phyloP scores from a whole-genome alignment of 768 basidiomycete species.

The Nidularia pulvinata region DNA sequence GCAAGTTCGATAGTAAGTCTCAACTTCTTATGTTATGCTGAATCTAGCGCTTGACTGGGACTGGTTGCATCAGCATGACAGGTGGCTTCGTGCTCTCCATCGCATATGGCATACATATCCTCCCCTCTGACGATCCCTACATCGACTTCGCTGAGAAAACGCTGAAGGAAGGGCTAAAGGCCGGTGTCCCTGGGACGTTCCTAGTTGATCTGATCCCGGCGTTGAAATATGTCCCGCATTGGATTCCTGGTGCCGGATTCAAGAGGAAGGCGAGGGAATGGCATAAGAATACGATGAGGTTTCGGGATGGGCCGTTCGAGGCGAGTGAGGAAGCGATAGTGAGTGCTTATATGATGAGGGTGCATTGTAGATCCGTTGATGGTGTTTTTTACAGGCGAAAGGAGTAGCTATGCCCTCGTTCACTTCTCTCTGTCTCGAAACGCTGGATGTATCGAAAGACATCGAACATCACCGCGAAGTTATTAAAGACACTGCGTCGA shows the following conservation, averaged over 20 bases:
- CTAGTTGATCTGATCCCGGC: conserved; percentile 34
- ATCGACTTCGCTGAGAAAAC: conserved; percentile 30
- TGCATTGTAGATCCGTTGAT: neutral
- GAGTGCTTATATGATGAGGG: neutral
- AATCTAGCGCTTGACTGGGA: too few relatives aligned
- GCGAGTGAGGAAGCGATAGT: conserved; percentile 13
- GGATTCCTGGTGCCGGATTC: conserved; percentile 59
- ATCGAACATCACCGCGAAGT: conserved; percentile 10
- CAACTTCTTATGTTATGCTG: too few relatives aligned
- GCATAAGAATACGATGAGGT: conserved; percentile 25
- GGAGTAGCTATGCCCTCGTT: conserved; percentile 17
- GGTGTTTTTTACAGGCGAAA: conserved; percentile 8
- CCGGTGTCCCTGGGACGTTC: conserved; percentile 30
- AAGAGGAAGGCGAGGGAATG: conserved; percentile 43
- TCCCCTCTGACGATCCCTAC: conserved; percentile 33
- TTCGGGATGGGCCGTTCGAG: conserved; percentile 30
- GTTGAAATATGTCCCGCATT: conserved; percentile 41
- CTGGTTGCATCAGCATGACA: neutral
- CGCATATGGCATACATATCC: conserved; percentile 37
- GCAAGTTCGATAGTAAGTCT: too few relatives aligned
- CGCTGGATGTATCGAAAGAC: conserved; percentile 13
- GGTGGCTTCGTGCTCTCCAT: conserved; percentile 14
- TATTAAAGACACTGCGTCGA: conserved; percentile 36
- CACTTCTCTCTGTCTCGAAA: conserved; percentile 15
- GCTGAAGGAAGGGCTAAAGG: conserved; percentile 18